phyloP scores from a whole-genome alignment of 768 basidiomycete species.

The Collybiopsis luxurians region DNA sequence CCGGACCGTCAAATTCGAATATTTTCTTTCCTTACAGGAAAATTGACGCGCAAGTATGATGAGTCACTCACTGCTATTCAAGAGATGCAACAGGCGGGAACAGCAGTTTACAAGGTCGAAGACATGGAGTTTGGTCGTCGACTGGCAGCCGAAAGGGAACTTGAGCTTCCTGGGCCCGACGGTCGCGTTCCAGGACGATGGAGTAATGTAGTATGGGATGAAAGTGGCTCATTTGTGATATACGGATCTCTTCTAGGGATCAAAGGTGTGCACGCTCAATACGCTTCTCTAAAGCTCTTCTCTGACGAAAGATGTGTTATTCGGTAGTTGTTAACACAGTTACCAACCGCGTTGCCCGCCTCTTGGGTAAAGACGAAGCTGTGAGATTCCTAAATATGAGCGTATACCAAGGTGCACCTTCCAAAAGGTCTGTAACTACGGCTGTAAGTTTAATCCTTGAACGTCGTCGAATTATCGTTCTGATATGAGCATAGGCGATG shows the following conservation, averaged over 20 bases:
- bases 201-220: slow-evolving; percentile 96
- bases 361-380: slow-evolving; percentile 93
- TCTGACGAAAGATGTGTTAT: too few species aligned
- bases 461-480: neutral
- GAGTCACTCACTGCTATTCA: slow-evolving; percentile 91
- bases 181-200: slow-evolving; percentile 71
- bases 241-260: slow-evolving; percentile 94
- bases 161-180: slow-evolving; percentile 80
- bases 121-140: slow-evolving; percentile 99
- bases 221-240: slow-evolving; percentile 90
- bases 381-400: slow-evolving; percentile 86
- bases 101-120: slow-evolving; percentile 86
- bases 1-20: slow-evolving; percentile 93
- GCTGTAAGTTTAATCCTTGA: slow-evolving; percentile 46
- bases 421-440: slow-evolving; percentile 80
- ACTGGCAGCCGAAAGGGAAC: slow-evolving; percentile 87
- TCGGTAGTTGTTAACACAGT: slow-evolving; percentile 97
- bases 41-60: slow-evolving; percentile 90
- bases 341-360: slow-evolving; percentile 85
- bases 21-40: slow-evolving; percentile 89
- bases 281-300: too few species aligned
- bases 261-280: slow-evolving; percentile 86
- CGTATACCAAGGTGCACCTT: slow-evolving; percentile 91
- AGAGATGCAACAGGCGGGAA: slow-evolving; percentile 99
- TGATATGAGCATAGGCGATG: slow-evolving; percentile 61